Base-by-base conservation (phyloP, 2,329 filamentous ascomycete species). In the Epichloe gansuensis region DNA sequence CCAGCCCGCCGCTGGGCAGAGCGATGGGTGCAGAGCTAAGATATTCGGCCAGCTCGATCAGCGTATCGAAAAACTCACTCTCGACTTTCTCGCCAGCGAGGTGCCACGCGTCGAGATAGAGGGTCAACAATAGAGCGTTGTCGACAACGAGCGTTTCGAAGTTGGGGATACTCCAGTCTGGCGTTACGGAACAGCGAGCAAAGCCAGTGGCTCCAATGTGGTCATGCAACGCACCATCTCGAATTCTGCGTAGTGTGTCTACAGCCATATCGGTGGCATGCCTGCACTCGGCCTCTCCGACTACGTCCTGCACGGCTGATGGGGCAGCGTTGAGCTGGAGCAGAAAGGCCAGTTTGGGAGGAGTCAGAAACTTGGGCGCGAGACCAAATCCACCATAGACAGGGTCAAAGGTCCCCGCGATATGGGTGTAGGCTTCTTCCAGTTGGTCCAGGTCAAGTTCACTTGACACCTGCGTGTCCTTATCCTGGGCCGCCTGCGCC, bases 81-180 rank as follows among this genome's bases (percentile, higher is more conserved):
- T 84, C 76, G 48, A 77, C 75, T 0, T 77, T 57, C 12, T 61
- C 68, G 25, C 68, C 66, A 25, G 61, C 65, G 12, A 82, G 69
- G 13, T 88, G 75, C 74, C 90, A 97, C 0, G 87, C 90, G 61
- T 96, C 89, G 6, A 95, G 75, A 60, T 93, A 97, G 6, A 93
- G 75, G 25, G 84, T 78, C 2, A 98, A 71, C 1, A 97, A 75
- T 58, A 96, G 84, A 0, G 87, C 84, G 61, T 98, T 95, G 63
- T 97, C 93, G 51, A 89, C 89, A 9, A 96, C 78, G 78, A 97
- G 89, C 72, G 97, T 97, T 71, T 98, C 93, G 60, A 97, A 98
- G 65, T 95, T 90, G 11, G 93, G 93, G 46, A 97, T 73, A 56
- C 85, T 87, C 93, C 93, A 98, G 68, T 97, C 87, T 13, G 82